Percentiles rank a stretch among this genome's conserved stretches.
phyloP scores from a whole-genome alignment of 495 filamentous ascomycete species.

The Hypoxylon perforatum region DNA sequence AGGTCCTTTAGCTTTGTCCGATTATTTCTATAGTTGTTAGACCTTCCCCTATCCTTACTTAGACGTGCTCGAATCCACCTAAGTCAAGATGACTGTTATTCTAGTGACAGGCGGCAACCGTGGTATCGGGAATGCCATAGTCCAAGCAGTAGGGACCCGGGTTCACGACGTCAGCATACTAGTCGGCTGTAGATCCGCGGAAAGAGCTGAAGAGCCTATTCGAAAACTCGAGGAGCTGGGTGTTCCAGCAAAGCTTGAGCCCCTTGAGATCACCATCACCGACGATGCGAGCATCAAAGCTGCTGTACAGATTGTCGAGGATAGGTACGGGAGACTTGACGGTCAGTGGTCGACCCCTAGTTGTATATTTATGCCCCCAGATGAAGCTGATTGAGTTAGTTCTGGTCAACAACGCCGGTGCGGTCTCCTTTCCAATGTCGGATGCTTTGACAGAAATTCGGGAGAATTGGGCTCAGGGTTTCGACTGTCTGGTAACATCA shows the following conservation, averaged over 20 bases:
- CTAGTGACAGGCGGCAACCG: slow-evolving; percentile 54
- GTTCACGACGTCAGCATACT: slow-evolving; percentile 43
- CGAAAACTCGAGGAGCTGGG: slow-evolving; percentile 8
- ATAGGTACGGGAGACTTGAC: slow-evolving; percentile 19
- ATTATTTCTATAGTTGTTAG: no score
- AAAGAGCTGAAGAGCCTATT: slow-evolving; percentile 15
- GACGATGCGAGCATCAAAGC: slow-evolving; percentile 18
- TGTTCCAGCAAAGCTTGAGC: slow-evolving; percentile 17
- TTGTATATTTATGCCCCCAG: no score
- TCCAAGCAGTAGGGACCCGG: slow-evolving; percentile 43
- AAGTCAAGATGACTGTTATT: slow-evolving; percentile 37
- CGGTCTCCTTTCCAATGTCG: slow-evolving; percentile 8
- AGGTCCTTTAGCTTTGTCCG: no score
- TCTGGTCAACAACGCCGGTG: slow-evolving; percentile 18
- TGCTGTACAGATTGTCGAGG: slow-evolving; percentile 15
- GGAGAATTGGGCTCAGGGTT: slow-evolving; percentile 40
- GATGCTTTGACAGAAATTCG: slow-evolving; percentile 17
- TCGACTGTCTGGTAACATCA: slow-evolving; percentile 40
- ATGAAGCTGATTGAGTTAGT: neutral
- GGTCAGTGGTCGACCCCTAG: neutral
- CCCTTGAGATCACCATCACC: slow-evolving; percentile 17
- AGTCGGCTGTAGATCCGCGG: slow-evolving; percentile 38
- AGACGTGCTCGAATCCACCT: neutral
- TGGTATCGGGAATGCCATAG: slow-evolving; percentile 50
- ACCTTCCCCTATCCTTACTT: no score